Base-by-base conservation (phyloP, 1,284 basidiomycete species). In the Ceratobasidium sp. region DNA sequence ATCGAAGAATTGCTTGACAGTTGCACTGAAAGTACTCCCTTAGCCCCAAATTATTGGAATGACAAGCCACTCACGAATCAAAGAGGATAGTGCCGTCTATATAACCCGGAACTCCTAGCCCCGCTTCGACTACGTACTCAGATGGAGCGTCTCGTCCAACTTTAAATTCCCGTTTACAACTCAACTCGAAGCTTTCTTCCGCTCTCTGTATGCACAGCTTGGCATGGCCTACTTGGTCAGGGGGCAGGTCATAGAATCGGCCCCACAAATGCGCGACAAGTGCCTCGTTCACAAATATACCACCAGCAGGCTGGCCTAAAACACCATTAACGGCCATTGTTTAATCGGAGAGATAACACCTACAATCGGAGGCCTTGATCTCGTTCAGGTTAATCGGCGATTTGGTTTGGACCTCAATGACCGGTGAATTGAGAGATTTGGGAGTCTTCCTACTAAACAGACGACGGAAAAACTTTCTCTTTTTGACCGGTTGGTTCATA, bases 1-100 rank as follows among this genome's bases (percentile, higher is more conserved):
- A 8, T 70, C 53, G 22, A 70, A 70, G 31, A 70, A 70, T 2
- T 53, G 56, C 20, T 45, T 54, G 2, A 67, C 31, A 35, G 34
- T 32, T 13, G 20, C 31, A 12, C 60, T 70, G 20, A 35, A 22
- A 29, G 22, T 2, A 42, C 22, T 27, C 42, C 54, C 34, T 40
- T 56, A 32, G 6, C 35, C 17, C 25, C 15, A 13, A 5, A 27
- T 13, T 7, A 42, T 4, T 4, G 1, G 12, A 25, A 8, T 4
- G 6, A 27, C 4, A 25, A 1, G 4, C 3, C 12, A 27, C 54
- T 15, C 20, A 56, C 54, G 54, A 40, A 13, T 56, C 35, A 4
- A 56, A 27, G 10, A 56, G 22, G 13, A 56, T 56, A 34, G 38
- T 56, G 13, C 54, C 54, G n/a, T 56, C 54, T 5, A 40, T 34